Base-by-base conservation (phyloP, 1,139 yeast genomes). In the Fermentozyma sake region DNA sequence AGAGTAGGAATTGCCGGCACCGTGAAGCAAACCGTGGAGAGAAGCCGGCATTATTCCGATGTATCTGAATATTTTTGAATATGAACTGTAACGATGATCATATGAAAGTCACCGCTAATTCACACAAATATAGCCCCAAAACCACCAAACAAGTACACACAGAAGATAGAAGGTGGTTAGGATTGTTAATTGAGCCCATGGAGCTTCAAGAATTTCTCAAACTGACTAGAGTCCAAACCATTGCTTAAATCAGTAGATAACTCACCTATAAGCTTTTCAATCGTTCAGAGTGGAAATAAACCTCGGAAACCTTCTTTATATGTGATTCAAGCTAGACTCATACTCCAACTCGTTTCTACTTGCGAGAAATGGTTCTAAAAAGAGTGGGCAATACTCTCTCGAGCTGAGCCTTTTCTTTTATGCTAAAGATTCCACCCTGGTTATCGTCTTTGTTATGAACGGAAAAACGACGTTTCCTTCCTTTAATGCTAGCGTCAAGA, bases 101-200 rank as follows among this genome's bases (percentile, higher is more conserved):
- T n/a, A n/a, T n/a, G n/a, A n/a, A n/a, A n/a, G n/a, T n/a, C n/a
- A n/a, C n/a, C n/a, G n/a, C n/a, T n/a, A n/a, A n/a, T n/a, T n/a
- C n/a, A n/a, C n/a, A n/a, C n/a, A 24, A 72, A 51, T 26, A 72
- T 47, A 1, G 56, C 41, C 20, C 78, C 75, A 42, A 71, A 71
- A 3, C 77, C 76, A 30, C 76, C 74, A 49, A 71, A 71, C 29
- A 64, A 50, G 42, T 71, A 66, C 33, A 51, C 37, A 27, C 65
- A 51, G 3, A 62, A 44, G 16, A 60, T 54, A 4, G 53, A 44
- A 8, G 57, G 55, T 7, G 68, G 68, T 30, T 60, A 59, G n/a
- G 62, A 44, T 29, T 63, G 67, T 26, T 50, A 38, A 34, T 69
- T 69, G 3, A 34, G 32, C 14, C 75, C 76, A 37, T 46, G 57